Evolutionary conservation across 257 asterid genomes (phyloP), one percentile per base, ranked within the genome.

Genomic region (Solanum rostratum): DNA sequence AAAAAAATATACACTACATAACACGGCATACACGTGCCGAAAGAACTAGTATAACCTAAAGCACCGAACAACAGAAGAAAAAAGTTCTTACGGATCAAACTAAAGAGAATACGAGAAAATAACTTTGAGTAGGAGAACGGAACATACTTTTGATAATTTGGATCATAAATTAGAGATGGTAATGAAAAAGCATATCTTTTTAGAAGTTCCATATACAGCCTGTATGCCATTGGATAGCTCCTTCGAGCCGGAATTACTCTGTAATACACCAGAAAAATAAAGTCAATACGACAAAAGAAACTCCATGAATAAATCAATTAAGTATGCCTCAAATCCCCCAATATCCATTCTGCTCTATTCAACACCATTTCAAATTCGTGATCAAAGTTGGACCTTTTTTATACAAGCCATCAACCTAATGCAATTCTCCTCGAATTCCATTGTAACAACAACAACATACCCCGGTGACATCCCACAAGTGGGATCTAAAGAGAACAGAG

Each of bases 191-290:
- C 93, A 79, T 96, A 92, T 92, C 97, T 87, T 88, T 88, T 96
- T 37, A 96, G 83, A 78, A 96, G 92, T 92, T 96, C 99, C 97
- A 96, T 88, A 79, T 92, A 96, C 87, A 96, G 91, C 88, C 99
- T 94, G 84, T 93, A 96, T 1, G 97, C 97, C 68, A 79, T 92
- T 0, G 97, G 98, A 79, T 93, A 88, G 92, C 85, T 88, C 88
- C 93, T 91, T 62, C 99, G 92, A 30, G 73, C 80, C n/a, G 98
- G 92, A 80, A 95, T 86, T 19, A 94, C 98, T 92, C 98, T 96
- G 93, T 20, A 86, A 70, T 10, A 69, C 52, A 45, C 78, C 78
- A 70, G 20, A 24, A 29, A 79, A 52, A 65, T 22, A 46, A 20
- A 46, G 68, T 78, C 33, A 65, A 52, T 37, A 41, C 46, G 6